A percentile compares a stretch with the other conserved stretches of the same genome.
These are phyloP conservation scores for Wickerhamiella bombiphila DNA, from an alignment of 805 yeast species.

Conservation along the genomic window DNA sequence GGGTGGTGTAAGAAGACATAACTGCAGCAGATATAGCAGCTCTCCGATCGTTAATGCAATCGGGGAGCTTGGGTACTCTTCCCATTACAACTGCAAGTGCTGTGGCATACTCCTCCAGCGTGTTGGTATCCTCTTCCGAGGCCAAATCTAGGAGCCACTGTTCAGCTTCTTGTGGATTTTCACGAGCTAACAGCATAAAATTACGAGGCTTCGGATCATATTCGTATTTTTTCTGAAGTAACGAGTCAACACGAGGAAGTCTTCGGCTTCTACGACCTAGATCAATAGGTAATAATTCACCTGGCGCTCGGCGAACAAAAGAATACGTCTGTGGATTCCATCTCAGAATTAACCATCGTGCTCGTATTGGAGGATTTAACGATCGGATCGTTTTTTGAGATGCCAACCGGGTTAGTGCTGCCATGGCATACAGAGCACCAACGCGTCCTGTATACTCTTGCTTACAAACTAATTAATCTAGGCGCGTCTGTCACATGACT, in stretches of 20 bases:
- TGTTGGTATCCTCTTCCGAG: background rate
- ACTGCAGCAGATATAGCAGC: background rate
- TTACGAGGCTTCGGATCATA: background rate
- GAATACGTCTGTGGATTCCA: conserved; percentile 2
- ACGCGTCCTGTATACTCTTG: too few species aligned
- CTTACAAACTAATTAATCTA: too few species aligned
- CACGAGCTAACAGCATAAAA: background rate
- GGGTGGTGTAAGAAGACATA: background rate
- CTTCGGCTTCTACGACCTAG: conserved; percentile 1
- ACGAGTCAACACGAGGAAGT: conserved; percentile 7
- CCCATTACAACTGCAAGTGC: background rate
- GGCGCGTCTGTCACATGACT: too few species aligned
- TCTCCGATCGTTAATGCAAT: background rate
- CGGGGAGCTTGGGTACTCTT: background rate
- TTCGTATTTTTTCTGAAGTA: background rate
- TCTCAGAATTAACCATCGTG: conserved; percentile 2
- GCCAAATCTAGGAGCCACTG: background rate
- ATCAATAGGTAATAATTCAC: background rate
- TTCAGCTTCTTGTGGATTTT: background rate
- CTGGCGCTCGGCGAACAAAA: background rate
- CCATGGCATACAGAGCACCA: too few species aligned
- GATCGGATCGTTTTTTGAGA: too few species aligned
- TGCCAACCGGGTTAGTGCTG: too few species aligned
- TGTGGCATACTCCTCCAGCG: conserved; percentile 2
- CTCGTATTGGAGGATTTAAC: background rate